phyloP scores from a whole-genome alignment of 1,284 basidiomycete species.

The Psilocybe mexicana region DNA sequence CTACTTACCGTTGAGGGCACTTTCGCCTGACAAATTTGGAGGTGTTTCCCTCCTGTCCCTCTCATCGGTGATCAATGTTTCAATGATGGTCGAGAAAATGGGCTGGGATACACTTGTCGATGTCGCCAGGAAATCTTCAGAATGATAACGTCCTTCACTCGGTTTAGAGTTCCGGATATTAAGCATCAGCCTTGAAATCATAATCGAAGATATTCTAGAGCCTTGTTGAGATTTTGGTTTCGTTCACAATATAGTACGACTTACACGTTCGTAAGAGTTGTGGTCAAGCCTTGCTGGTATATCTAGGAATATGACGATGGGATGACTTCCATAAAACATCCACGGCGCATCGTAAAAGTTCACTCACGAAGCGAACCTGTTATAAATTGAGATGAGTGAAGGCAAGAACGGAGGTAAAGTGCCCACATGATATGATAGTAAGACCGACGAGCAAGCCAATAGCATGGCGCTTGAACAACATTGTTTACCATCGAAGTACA shows the following conservation, averaged over 20 bases:
- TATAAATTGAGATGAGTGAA: constrained; percentile 10
- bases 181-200: constrained; percentile 33
- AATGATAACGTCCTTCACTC: background rate
- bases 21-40: too few relatives aligned
- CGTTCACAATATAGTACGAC: constrained; percentile 4
- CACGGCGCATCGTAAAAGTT: background rate
- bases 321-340: too few relatives aligned
- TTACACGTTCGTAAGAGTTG: constrained; percentile 38
- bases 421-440: constrained; percentile 28
- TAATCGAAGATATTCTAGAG: constrained; percentile 29
- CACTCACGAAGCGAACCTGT: constrained; percentile 8
- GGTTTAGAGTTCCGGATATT: constrained; percentile 31
- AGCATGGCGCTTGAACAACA: constrained; percentile 27
- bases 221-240: background rate
- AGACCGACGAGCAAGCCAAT: constrained; percentile 21
- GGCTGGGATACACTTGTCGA: background rate
- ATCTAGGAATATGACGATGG: constrained; percentile 18
- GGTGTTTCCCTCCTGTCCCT: too few relatives aligned
- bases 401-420: background rate
- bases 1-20: too few relatives aligned
- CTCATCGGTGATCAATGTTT: too few relatives aligned
- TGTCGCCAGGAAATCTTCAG: background rate
- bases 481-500: background rate
- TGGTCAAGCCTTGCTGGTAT: constrained; percentile 28
- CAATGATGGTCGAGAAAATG: background rate